Percentiles rank a stretch among this genome's conserved stretches.
Conservation (phyloP, 108 stramenopile species). For the Fragilariopsis cylindrus region DNA sequence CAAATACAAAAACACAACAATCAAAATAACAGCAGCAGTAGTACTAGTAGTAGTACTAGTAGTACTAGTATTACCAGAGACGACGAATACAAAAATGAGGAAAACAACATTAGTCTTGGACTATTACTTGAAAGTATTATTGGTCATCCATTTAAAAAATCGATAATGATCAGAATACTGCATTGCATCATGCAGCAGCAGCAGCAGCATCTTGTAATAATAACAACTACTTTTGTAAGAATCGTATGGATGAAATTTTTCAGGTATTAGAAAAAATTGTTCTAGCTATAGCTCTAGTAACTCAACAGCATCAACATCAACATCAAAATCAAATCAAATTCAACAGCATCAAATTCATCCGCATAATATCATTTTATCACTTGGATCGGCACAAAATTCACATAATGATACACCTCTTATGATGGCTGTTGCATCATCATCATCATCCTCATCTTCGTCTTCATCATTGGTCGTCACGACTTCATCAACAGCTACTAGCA, state of each 20-base stretch:
- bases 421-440: conserved; percentile 44
- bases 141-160: conserved; percentile 19
- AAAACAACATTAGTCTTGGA: too few relatives aligned
- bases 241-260: too few relatives aligned
- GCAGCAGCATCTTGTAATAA: conserved; percentile 13
- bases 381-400: conserved; percentile 33
- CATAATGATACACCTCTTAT: conserved; percentile 70
- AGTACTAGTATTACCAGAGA: too few relatives aligned
- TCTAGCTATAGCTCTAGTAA: too few relatives aligned
- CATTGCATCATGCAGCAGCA: conserved; percentile 62
- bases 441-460: not conserved
- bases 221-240: too few relatives aligned
- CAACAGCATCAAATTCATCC: too few relatives aligned
- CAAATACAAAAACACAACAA: not conserved
- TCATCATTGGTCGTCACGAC: not conserved
- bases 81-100: too few relatives aligned
- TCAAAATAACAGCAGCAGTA: not conserved
- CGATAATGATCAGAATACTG: conserved; percentile 40
- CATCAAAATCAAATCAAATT: too few relatives aligned
- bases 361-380: conserved; percentile 1
- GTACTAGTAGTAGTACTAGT: too few relatives aligned
- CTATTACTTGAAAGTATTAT: not conserved
- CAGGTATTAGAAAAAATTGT: too few relatives aligned
- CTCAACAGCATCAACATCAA: too few relatives aligned
- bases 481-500: not conserved